phyloP scores from a whole-genome alignment of 2,329 filamentous ascomycete species.

The Lomentospora prolificans region DNA sequence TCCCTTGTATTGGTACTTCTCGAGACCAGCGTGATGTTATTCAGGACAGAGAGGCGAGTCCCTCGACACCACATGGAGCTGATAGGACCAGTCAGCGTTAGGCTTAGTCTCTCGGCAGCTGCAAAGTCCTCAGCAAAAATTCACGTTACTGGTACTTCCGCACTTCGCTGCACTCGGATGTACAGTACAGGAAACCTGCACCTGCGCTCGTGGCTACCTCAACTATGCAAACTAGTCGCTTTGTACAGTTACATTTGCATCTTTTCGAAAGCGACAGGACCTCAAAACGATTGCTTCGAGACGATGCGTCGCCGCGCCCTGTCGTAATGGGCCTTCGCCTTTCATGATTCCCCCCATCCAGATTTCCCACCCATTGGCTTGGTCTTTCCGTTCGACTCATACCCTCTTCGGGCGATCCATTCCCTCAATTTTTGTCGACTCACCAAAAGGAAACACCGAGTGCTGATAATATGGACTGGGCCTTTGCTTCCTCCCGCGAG shows the following conservation, averaged over 20 bases:
- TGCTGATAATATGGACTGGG: background rate
- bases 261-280: background rate
- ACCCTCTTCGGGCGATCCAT: background rate
- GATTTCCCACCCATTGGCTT: background rate
- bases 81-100: background rate
- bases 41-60: constrained; percentile 2
- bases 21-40: background rate
- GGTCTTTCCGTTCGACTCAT: background rate
- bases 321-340: background rate
- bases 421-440: background rate
- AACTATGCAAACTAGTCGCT: background rate
- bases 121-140: background rate
- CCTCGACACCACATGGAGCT: background rate
- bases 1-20: background rate
- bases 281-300: background rate
- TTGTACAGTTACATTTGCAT: background rate
- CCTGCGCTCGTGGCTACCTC: background rate
- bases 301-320: background rate
- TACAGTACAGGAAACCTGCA: background rate
- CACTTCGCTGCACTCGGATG: background rate
- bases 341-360: background rate
- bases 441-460: background rate
- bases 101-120: constrained; percentile 3
- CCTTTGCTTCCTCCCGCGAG: background rate
- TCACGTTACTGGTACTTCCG: constrained; percentile 2